A percentile compares a stretch with the other conserved stretches of the same genome.
phyloP scores from a whole-genome alignment of 352 stramenopile genomes.

The Phytophthora megakarya region DNA sequence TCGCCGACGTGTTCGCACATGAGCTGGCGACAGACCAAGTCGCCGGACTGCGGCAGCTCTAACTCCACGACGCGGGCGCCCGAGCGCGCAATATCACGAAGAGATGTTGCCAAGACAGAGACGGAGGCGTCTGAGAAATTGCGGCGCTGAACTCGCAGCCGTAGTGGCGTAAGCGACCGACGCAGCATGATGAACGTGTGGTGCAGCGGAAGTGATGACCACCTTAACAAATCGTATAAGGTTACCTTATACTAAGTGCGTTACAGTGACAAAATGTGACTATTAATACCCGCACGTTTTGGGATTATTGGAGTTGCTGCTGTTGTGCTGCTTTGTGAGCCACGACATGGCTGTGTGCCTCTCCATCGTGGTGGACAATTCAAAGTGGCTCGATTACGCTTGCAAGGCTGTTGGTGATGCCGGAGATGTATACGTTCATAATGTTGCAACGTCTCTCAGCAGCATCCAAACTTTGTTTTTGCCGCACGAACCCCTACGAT shows the following conservation, averaged over 20 bases:
- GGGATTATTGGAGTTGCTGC: too few species aligned
- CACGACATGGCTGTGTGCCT: background rate
- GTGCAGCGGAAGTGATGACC: background rate
- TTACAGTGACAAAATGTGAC: too few species aligned
- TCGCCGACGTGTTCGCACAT: constrained; percentile 92
- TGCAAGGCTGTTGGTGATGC: constrained; percentile 9
- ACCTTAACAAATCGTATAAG: too few species aligned
- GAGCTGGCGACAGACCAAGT: constrained; percentile 91
- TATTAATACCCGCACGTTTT: too few species aligned
- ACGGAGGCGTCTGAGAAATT: constrained; percentile 6
- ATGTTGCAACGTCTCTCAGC: constrained; percentile 7
- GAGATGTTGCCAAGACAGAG: constrained; percentile 31
- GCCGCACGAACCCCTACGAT: constrained; percentile 4
- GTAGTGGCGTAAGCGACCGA: background rate
- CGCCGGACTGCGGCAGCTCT: constrained; percentile 72
- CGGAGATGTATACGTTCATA: background rate
- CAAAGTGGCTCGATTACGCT: background rate
- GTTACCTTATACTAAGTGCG: too few species aligned
- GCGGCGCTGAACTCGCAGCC: background rate
- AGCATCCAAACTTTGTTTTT: background rate
- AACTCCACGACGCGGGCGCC: constrained; percentile 58
- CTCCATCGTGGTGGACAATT: constrained; percentile 11
- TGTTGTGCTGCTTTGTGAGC: too few species aligned
- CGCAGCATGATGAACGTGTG: constrained; percentile 11
- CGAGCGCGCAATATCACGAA: constrained; percentile 71